phyloP scores from a whole-genome alignment of 495 filamentous ascomycete genomes.

The Geopyxis carbonaria region DNA sequence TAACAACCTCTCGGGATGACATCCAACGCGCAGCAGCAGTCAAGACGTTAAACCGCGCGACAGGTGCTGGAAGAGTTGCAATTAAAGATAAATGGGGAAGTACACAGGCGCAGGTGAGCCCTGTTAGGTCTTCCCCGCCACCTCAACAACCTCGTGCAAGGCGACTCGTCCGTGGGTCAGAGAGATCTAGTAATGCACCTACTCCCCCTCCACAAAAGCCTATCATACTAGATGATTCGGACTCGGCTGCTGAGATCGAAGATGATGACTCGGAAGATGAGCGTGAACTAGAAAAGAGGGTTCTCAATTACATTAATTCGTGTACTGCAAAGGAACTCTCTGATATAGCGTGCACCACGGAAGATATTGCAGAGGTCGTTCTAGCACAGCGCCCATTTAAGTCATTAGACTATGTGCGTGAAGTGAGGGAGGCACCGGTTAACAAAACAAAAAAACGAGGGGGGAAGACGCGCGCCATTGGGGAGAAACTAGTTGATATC shows the following conservation, averaged over 20 bases:
- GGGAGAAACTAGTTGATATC: conserved; percentile 55
- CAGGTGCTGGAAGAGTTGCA: conserved; percentile 17
- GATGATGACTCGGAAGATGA: conserved; percentile 27
- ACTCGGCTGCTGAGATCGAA: conserved; percentile 33
- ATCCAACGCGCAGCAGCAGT: conserved; percentile 23
- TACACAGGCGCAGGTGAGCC: conserved; percentile 28
- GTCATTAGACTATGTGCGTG: conserved; percentile 43
- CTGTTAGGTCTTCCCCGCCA: conserved; percentile 19
- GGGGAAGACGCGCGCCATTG: conserved; percentile 37
- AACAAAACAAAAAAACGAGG: conserved; percentile 29
- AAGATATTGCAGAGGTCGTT: conserved; percentile 47
- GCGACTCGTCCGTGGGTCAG: conserved; percentile 16
- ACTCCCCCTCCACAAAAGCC: conserved; percentile 2
- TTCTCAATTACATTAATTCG: conserved; percentile 70
- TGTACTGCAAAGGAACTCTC: conserved; percentile 53
- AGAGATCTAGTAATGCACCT: conserved; percentile 9
- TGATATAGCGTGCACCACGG: conserved; percentile 56
- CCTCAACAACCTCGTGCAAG: conserved; percentile 15
- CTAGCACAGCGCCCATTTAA: conserved; percentile 52
- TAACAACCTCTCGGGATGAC: conserved; percentile 25
- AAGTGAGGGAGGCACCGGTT: conserved; percentile 29
- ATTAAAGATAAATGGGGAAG: conserved; percentile 31
- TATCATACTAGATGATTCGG: conserved; percentile 38
- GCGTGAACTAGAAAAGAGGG: conserved; percentile 35
- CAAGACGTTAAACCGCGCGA: conserved; percentile 23